Percentiles rank a stretch among this genome's conserved stretches.
These are phyloP conservation scores for Heterobasidion occidentale DNA, from an alignment of 1,284 basidiomycete species.

Conservation along the genomic window DNA sequence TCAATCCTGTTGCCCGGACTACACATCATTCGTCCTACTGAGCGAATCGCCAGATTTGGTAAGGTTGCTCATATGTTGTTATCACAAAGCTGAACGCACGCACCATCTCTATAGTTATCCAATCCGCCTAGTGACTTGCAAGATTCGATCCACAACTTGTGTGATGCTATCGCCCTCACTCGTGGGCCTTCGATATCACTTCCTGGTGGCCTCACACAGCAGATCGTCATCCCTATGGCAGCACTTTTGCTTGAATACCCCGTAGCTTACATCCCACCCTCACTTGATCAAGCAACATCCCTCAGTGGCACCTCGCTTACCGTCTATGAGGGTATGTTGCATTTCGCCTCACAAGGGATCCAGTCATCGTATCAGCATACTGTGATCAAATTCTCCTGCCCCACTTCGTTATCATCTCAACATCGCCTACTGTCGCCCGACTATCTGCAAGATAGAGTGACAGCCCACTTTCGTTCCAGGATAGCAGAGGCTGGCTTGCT, in stretches of 20 bases:
- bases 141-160: background rate
- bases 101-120: background rate
- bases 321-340: background rate
- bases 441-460: background rate
- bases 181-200: conserved; percentile 3
- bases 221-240: conserved; percentile 36
- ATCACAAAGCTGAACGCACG: background rate
- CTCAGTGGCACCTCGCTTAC: conserved; percentile 16
- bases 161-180: background rate
- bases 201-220: conserved; percentile 4
- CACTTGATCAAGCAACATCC: conserved; percentile 25
- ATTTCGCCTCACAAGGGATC: background rate
- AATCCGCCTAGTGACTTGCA: background rate
- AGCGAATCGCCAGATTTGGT: background rate
- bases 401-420: conserved; percentile 17
- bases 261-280: conserved; percentile 42
- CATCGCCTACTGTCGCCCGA: conserved; percentile 13
- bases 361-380: conserved; percentile 12
- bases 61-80: background rate
- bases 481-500: background rate
- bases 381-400: conserved; percentile 36
- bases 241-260: conserved; percentile 51
- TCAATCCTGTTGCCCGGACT: background rate
- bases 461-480: background rate
- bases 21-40: background rate